phyloP scores from a whole-genome alignment of 2,329 filamentous ascomycete genomes.

The Pezicula neosporulosa region DNA sequence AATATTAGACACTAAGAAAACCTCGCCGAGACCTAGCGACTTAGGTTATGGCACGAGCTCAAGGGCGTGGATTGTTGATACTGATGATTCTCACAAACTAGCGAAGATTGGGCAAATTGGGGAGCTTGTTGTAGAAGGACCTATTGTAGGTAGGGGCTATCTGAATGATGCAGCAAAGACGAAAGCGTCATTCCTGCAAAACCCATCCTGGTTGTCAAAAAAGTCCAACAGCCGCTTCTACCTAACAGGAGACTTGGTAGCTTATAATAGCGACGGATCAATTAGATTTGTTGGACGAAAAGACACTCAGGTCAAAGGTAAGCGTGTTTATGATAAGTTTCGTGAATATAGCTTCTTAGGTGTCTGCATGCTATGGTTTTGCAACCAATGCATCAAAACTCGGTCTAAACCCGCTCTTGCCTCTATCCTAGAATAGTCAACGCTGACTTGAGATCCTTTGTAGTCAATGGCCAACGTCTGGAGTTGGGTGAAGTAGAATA shows the following conservation, averaged over 20 bases:
- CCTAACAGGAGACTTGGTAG: slow-evolving; percentile 59
- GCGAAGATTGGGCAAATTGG: slow-evolving; percentile 5
- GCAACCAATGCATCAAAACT: no score
- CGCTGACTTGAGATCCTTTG: no score
- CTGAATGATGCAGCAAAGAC: slow-evolving; percentile 2
- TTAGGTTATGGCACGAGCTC: neutral
- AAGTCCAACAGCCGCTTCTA: slow-evolving; percentile 39
- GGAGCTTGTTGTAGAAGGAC: slow-evolving; percentile 7
- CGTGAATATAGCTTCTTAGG: slow-evolving; percentile 24
- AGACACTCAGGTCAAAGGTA: slow-evolving; percentile 58
- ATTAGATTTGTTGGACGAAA: slow-evolving; percentile 59
- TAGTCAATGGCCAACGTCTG: slow-evolving; percentile 48
- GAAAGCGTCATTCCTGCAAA: neutral
- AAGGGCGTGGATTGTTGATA: slow-evolving; percentile 7
- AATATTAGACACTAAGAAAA: slow-evolving; percentile 8
- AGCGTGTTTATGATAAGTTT: slow-evolving; percentile 44
- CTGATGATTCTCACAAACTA: slow-evolving; percentile 3
- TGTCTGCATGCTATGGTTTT: no score
- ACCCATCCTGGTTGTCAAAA: neutral
- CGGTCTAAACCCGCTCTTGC: no score
- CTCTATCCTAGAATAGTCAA: no score
- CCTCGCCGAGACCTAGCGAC: neutral
- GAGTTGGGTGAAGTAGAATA: slow-evolving; percentile 57
- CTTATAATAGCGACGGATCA: slow-evolving; percentile 52
- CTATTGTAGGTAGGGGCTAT: slow-evolving; percentile 5